Percentiles rank a stretch among this genome's conserved stretches.
Evolutionary conservation across 1,139 yeast species (phyloP).

Genomic region (Kodamaea sp.): DNA sequence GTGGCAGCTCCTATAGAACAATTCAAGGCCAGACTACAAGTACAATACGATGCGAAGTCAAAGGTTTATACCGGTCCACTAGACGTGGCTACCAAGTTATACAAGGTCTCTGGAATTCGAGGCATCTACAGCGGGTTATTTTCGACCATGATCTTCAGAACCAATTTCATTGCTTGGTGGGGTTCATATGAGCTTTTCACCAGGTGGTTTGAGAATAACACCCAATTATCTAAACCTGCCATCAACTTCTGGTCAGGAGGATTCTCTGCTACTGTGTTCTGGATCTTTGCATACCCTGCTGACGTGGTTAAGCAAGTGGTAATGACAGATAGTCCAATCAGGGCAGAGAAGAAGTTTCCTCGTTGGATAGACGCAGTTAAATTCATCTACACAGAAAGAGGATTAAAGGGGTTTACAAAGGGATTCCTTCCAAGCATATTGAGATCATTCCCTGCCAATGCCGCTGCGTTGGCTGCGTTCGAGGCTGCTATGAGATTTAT

Average conservation of each 20-base stretch:
- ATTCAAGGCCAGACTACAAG: slow-evolving; percentile 84
- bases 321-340: slow-evolving; percentile 74
- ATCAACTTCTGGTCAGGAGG: slow-evolving; percentile 94
- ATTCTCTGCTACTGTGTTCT: slow-evolving; percentile 77
- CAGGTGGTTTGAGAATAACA: slow-evolving; percentile 62
- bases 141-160: slow-evolving; percentile 86
- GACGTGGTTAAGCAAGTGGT: slow-evolving; percentile 89
- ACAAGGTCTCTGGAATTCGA: slow-evolving; percentile 60
- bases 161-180: slow-evolving; percentile 93
- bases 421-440: slow-evolving; percentile 80
- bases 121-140: slow-evolving; percentile 77
- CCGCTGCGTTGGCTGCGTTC: slow-evolving; percentile 89
- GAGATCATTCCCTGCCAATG: slow-evolving; percentile 85
- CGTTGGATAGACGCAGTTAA: slow-evolving; percentile 74
- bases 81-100: slow-evolving; percentile 61
- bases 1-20: slow-evolving; percentile 95
- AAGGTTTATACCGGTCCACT: slow-evolving; percentile 75
- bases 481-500: slow-evolving; percentile 75
- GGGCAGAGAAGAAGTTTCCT: slow-evolving; percentile 62
- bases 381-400: slow-evolving; percentile 62
- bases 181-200: slow-evolving; percentile 85
- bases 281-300: slow-evolving; percentile 88
- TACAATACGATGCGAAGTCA: slow-evolving; percentile 81
- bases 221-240: slow-evolving; percentile 63
- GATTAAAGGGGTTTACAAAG: slow-evolving; percentile 66